Evolutionary conservation across 2,329 filamentous ascomycete genomes (phyloP), one percentile per base, ranked within the genome.

Genomic region (Pseudonectria buxi): DNA sequence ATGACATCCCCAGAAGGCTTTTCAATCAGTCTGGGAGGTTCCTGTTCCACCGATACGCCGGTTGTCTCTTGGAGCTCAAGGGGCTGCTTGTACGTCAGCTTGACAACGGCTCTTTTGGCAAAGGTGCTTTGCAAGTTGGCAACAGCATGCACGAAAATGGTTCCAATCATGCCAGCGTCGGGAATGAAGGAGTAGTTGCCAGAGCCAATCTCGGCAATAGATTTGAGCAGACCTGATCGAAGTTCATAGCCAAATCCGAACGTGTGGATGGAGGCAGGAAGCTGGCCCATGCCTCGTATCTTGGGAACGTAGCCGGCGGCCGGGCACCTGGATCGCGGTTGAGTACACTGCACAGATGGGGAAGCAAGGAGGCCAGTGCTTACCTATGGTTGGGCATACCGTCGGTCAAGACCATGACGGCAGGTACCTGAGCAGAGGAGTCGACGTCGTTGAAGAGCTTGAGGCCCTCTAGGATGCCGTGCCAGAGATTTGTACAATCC

Each of bases 141-240:
- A 3, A 79, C 65, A 2, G 77, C 73, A 46, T 81, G 74, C 3
- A 78, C 65, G 40, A 81, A 79, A 4, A 77, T 73, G 3, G 76
- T 80, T 3, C 72, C 72, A 40, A 81, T 72, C 74, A 81, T 78
- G 39, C 74, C 72, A 0, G 72, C 68, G 35, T 81, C 76, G 0
- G 75, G 71, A 13, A 81, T 80, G 43, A 79, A 81, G 7, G 72
- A 61, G 38, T 76, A 81, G 50, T 69, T 75, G 2, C 77, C 77
- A 3, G 67, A 61, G 0, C 72, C 68, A 31, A 72, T 57, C 46
- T 80, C 75, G 2, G 76, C 68, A 30, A 81, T 74, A 3, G 74
- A 74, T 55, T 77, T 76, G 35, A 81, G 61, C 13, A 80, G 57
- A 0, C 69, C 72, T 0, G 76, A 50, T 9, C 46, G 33, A 3